Evolutionary conservation across 768 basidiomycete species (phyloP), one percentile per base, ranked within the genome.

Genomic region (Leccinum fibrillosum): DNA sequence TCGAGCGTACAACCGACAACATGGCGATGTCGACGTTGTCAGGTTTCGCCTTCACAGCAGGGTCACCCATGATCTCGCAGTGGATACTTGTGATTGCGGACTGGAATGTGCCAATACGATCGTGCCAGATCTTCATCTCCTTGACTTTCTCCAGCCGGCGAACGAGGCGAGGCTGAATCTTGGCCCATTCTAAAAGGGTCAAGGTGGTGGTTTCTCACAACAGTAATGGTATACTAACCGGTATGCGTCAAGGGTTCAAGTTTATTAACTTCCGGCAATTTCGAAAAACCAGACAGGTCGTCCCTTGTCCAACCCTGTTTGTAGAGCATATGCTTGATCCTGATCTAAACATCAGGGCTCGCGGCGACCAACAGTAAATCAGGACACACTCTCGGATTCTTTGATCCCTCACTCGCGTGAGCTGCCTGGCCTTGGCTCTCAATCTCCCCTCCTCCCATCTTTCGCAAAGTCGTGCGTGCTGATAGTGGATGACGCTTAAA

Each of bases 401-500:
- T 23, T 56, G 15, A 25, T 25, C 7, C 53, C 60, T 62, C 44
- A 55, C 37, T 23, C 1, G 11, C 21, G 25, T n/a, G 49, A 58
- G 56, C 12, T 25, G 53, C 10, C 5, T 13, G 19, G 50, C 63
- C 30, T 32, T 49, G 53, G n/a, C n/a, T 10, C 10, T 0, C 26
- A 62, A 28, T 25, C 15, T 26, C 11, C 0, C 30, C 4, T 3
- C n/a, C 0, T 2, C 11, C 64, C 56, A 65, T 17, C 26, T 1
- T 19, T 13, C 63, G 17, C 63, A 62, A 12, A 25, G 11, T 5
- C 0, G 17, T 21, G 63, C 64, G 42, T 65, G 53, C 63, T 65
- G 42, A n/a, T 7, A 17, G 23, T 25, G 2, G 15, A 34, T 2
- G 7, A 21, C 25, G 44, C 15, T 42, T 13, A 13, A 26, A 51